Base-by-base conservation (phyloP, 768 basidiomycete species). In the Hemileccinum impolitum region DNA sequence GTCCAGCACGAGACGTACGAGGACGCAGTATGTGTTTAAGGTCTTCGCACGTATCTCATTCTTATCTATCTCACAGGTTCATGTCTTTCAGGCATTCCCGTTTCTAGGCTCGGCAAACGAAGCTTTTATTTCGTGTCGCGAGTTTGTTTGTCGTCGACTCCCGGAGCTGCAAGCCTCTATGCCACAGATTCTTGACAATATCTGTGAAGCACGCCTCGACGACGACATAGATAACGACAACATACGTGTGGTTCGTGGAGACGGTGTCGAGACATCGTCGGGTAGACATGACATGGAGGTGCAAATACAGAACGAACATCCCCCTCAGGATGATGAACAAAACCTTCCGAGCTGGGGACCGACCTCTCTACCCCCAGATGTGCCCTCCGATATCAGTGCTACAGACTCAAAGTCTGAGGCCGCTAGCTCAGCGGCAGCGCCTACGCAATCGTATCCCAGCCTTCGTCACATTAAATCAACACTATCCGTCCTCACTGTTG, bases 51-150 rank as follows among this genome's bases (percentile, higher is more conserved):
- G 15, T 37, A 38, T 19, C 25, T 6, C 31, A 28, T 45, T 42
- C 43, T 49, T 41, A 48, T 19, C 26, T 40, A 32, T 41, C 6
- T 47, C 44, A 21, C 56, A 90, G 88, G 78, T 93, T 12, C 94
- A 97, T 57, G 89, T 95, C 12, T 97, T 97, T 64, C 94, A 95
- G 64, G 76, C 83, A 14, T 89, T 90, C 58, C 88, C 90, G 0
- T 95, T 91, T 66, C 73, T 90, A 18, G 75, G 81, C 9, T 74
- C 80, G 3, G 69, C 85, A 23, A 75, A 70, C n/a, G 78, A 78
- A 38, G 82, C 90, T 3, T 89, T 88, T 64, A 55, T 75, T 43
- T 85, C 86, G 6, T 87, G 85, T 66, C 77, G 79, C 26, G 75
- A 82, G 50, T 92, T 90, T 62, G 81, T 87, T 28, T 75, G 76